Evolutionary conservation across 768 basidiomycete species (phyloP), one percentile per base, ranked within the genome.

Genomic region (Daedalea quercina): DNA sequence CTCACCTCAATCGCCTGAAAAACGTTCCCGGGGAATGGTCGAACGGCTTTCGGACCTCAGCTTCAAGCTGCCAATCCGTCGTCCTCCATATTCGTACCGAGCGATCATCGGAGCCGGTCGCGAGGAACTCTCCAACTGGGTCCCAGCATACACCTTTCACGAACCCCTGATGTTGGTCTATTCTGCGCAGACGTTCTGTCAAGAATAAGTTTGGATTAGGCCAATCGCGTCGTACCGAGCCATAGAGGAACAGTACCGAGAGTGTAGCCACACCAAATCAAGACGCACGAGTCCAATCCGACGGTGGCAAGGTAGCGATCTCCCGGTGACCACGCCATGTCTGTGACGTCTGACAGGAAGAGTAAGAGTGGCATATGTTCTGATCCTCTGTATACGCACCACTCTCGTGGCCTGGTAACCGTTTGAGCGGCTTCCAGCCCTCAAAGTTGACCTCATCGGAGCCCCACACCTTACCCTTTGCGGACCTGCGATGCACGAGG

Each of bases 81-180:
- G 95, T 95, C 58, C 87, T 80, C 96, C 96, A 99, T 34, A 99
- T 89, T 65, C 95, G 96, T 56, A 98, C 92, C 3, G 92, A 86
- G 65, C 90, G 83, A 69, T 99, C 96, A 69, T 97, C 95, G 23
- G 94, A 94, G 70, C 95, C 84, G 40, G 95, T 97, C n/a, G 96
- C 95, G 56, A 99, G 82, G 65, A 86, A 97, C 69, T 97, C 90
- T 44, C 96, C 96, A 2, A 94, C 95, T 3, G 96, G 96, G 70
- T 99, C 96, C 85, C 95, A 99, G 64, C 92, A 94, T 47, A 99
- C 91, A 54, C 96, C 96, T 70, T 99, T 98, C 61, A 99, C 94
- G 67, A 97, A 97, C 2, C 94, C 95, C 62, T 91, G 85, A 64
- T 98, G 96, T 53, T 82, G 82, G 54, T 90, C 89, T 6, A 99